Evolutionary conservation across 495 filamentous ascomycete genomes (phyloP).

Genomic region (Saxophila tyrrhenica): DNA sequence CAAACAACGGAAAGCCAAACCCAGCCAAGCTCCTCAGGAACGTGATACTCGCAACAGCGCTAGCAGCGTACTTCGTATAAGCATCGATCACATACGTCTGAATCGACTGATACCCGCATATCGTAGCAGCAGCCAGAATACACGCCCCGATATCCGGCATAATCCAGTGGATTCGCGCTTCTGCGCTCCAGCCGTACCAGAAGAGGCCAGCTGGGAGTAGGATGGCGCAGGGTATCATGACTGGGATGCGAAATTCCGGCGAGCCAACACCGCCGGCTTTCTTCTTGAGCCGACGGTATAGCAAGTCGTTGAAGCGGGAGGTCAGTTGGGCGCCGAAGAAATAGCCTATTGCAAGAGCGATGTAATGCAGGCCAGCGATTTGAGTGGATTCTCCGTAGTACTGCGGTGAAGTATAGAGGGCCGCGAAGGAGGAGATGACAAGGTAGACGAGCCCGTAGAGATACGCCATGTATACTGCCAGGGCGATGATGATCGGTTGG

Average conservation of each 20-base stretch:
- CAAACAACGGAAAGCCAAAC: constrained; percentile 65
- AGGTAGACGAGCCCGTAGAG: constrained; percentile 59
- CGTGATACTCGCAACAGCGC: constrained; percentile 50
- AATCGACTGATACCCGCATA: constrained; percentile 49
- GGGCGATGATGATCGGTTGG: constrained; percentile 36
- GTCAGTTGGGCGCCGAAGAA: constrained; percentile 26
- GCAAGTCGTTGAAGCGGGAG: constrained; percentile 34
- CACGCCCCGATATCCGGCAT: constrained; percentile 47
- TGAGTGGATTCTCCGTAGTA: constrained; percentile 20
- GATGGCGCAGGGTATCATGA: constrained; percentile 46
- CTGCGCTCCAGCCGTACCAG: constrained; percentile 60
- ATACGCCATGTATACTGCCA: constrained; percentile 49
- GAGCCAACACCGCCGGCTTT: constrained; percentile 43
- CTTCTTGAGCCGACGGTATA: constrained; percentile 52
- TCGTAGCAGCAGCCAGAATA: constrained; percentile 44
- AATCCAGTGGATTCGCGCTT: constrained; percentile 56
- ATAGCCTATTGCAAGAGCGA: constrained; percentile 31
- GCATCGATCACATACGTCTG: constrained; percentile 60
- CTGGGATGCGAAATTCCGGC: constrained; percentile 59
- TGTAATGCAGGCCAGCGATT: constrained; percentile 32
- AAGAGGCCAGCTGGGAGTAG: constrained; percentile 54
- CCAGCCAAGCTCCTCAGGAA: constrained; percentile 53
- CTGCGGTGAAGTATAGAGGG: constrained; percentile 41
- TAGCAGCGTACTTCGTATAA: constrained; percentile 60
- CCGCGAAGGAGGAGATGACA: constrained; percentile 50